phyloP scores from a whole-genome alignment of 345 rosid species.

The Eucalyptus pauciflora region DNA sequence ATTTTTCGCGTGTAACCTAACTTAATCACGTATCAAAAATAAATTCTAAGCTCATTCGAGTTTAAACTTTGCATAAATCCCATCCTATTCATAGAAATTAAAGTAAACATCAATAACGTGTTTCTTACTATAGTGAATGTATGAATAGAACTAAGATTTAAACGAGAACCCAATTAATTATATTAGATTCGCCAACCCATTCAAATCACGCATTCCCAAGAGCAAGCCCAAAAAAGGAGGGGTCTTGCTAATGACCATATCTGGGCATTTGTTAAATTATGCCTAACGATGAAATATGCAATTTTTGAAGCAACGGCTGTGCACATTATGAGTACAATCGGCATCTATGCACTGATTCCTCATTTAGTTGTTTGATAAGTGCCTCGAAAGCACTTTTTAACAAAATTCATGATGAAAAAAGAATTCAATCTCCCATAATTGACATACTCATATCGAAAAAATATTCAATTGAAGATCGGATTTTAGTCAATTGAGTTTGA shows the following conservation, averaged over 20 bases:
- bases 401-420: neutral
- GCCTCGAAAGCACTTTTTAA: accelerated
- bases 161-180: neutral
- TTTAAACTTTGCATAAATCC: neutral
- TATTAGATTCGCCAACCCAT: neutral
- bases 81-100: neutral
- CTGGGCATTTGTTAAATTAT: neutral
- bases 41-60: neutral
- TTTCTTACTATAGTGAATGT: neutral
- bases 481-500: neutral
- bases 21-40: neutral
- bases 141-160: neutral
- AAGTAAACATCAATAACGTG: neutral
- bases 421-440: neutral
- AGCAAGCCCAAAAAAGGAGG: neutral
- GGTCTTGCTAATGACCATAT: neutral
- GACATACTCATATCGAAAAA: neutral
- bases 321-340: neutral
- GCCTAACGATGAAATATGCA: neutral
- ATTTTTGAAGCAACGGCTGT: neutral
- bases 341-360: neutral
- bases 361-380: neutral
- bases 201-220: neutral
- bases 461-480: neutral
- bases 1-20: neutral